Base-by-base conservation (phyloP, 257 asterid species). In the Solanum pennellii region DNA sequence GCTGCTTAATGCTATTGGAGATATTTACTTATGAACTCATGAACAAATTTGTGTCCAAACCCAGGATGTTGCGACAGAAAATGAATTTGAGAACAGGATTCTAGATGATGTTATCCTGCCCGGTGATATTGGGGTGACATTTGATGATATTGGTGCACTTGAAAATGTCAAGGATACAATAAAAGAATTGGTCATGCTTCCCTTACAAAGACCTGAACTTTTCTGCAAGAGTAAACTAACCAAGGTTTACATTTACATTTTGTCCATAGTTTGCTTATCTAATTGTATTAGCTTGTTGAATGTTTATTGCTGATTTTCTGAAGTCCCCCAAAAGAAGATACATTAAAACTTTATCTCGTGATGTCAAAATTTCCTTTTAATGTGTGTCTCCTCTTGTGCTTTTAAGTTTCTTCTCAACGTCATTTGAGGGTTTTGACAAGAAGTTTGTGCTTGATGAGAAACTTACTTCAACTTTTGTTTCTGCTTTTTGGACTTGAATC, bases 161-260 rank as follows among this genome's bases (percentile, higher is more conserved):
- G 98, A 96, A 92, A 93, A 92, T 92, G 97, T 95, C 86, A 95
- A 95, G 86, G 98, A 95, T 89, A 94, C 98, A 15, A 87, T 95
- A 93, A 94, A 93, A 92, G 98, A 95, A 91, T 88, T 95, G 91
- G 98, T 95, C 92, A 95, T 95, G 98, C 97, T 94, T 89, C 98
- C 98, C 86, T 88, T 95, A 86, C 98, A 93, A 88, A 92, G 98
- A 86, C 98, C 98, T 7, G 98, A 95, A 89, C 98, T 95, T 87
- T 95, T 95, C 89, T 91, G 93, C 94, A 95, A 94, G 93, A 96
- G 98, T 89, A 96, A 94, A 90, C 88, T 96, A 82, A 93, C 96
- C 9, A 94, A 94, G 98, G 98, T 95, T 84, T 77, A 27, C 44
- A 79, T 80, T 68, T 80, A 29, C 83, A 29, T 13, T 29, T 45